Conservation (phyloP, 352 stramenopile species). For the Globisporangium spinosum region DNA sequence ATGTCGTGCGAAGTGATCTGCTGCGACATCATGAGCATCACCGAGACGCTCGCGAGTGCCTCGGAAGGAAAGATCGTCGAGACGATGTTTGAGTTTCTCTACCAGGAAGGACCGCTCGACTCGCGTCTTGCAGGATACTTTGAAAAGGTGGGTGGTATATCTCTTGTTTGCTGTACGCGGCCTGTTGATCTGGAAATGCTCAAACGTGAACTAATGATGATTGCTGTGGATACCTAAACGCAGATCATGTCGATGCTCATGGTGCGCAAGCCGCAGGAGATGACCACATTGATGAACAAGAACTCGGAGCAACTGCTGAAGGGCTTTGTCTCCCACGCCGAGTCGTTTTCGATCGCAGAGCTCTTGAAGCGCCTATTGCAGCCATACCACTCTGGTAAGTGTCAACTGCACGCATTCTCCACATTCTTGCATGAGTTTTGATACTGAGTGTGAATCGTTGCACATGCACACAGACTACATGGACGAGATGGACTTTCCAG, state of each 20-base stretch:
- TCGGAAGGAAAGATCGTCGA: constrained; percentile 76
- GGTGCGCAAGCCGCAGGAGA: constrained; percentile 84
- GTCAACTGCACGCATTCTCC: not conserved
- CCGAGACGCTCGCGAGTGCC: constrained; percentile 83
- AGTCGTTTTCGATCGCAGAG: constrained; percentile 80
- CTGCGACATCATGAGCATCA: constrained; percentile 94
- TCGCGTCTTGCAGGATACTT: constrained; percentile 95
- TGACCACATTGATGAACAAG: constrained; percentile 83
- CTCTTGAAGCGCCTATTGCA: constrained; percentile 82
- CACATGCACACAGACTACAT: constrained; percentile 52
- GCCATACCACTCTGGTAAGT: constrained; percentile 63
- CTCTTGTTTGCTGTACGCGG: too few species aligned
- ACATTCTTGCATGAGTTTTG: not conserved
- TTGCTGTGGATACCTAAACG: not conserved
- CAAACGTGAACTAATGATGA: not conserved
- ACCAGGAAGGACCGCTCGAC: constrained; percentile 82
- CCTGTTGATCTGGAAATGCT: not conserved
- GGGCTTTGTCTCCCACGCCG: constrained; percentile 58
- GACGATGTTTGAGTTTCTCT: constrained; percentile 91
- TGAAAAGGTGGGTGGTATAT: constrained; percentile 75
- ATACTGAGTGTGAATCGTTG: not conserved
- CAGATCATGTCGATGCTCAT: constrained; percentile 86
- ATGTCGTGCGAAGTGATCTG: constrained; percentile 97
- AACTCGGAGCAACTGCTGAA: constrained; percentile 68
- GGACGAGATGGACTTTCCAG: constrained; percentile 86